Evolutionary conservation across 78 protist species (phyloP).

Genomic region (Dictyostelium firmibasis): DNA sequence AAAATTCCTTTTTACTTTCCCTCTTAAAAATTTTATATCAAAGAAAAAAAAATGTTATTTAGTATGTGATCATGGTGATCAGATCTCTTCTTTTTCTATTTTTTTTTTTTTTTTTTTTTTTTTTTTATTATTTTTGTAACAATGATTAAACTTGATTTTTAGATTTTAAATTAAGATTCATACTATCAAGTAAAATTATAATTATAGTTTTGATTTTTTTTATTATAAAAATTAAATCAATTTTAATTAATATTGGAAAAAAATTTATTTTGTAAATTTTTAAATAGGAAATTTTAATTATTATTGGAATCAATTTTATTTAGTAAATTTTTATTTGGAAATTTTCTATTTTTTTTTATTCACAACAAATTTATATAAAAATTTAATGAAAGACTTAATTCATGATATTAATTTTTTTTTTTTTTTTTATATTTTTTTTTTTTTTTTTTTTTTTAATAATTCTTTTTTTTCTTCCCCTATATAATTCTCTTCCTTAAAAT

Average conservation of each 20-base stretch:
- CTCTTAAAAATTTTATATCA: background rate
- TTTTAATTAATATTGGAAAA: background rate
- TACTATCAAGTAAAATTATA: background rate
- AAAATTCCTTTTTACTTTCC: background rate
- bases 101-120: background rate
- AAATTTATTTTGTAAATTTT: background rate
- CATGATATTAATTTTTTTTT: background rate
- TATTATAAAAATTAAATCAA: no score
- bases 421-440: no score
- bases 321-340: no score
- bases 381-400: background rate
- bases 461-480: background rate
- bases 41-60: background rate
- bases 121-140: background rate
- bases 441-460: no score
- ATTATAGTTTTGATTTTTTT: no score
- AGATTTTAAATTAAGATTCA: background rate
- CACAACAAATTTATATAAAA: background rate
- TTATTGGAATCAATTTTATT: background rate
- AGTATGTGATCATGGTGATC: background rate
- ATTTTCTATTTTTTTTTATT: no score
- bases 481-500: no score
- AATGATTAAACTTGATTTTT: background rate
- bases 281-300: no score
- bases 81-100: background rate